Conservation (phyloP, 2,329 filamentous ascomycete species). For the Ambrosiella cleistominuta region DNA sequence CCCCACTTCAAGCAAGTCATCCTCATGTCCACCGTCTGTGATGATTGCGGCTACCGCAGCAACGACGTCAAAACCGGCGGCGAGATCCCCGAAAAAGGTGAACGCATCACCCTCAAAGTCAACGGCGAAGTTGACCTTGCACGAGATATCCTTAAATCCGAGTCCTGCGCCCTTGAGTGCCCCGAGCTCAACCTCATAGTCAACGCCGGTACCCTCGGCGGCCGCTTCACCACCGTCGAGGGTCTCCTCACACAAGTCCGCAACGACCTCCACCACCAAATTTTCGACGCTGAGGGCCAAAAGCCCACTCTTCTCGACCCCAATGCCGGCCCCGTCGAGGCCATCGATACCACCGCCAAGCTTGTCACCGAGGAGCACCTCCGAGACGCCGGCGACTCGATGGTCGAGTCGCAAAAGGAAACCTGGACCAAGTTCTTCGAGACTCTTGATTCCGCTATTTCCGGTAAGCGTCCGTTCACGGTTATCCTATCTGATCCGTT, state of each 20-base stretch:
- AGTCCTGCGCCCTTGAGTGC: conserved; percentile 74
- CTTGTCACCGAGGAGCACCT: conserved; percentile 40
- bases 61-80: conserved; percentile 98
- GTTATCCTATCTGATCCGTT: conserved; percentile 74
- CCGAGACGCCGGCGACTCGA: conserved; percentile 55
- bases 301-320: conserved; percentile 6
- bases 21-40: conserved; percentile 85
- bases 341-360: not conserved
- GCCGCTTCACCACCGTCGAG: conserved; percentile 92
- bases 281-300: conserved; percentile 50
- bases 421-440: conserved; percentile 73
- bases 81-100: conserved; percentile 70
- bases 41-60: conserved; percentile 79
- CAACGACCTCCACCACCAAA: conserved; percentile 71
- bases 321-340: conserved; percentile 1
- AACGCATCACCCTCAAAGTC: conserved; percentile 64
- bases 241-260: conserved; percentile 84
- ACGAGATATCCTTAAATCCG: conserved; percentile 89
- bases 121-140: conserved; percentile 55
- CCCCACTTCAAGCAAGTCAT: conserved; percentile 96
- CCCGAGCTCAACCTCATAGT: conserved; percentile 75
- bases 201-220: conserved; percentile 84
- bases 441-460: conserved; percentile 58
- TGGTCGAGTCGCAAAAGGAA: conserved; percentile 43
- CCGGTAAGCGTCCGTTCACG: conserved; percentile 63